Evolutionary conservation across 2,329 filamentous ascomycete genomes (phyloP), one percentile per base, ranked within the genome.

Genomic region (Ophiosphaerella narmari): DNA sequence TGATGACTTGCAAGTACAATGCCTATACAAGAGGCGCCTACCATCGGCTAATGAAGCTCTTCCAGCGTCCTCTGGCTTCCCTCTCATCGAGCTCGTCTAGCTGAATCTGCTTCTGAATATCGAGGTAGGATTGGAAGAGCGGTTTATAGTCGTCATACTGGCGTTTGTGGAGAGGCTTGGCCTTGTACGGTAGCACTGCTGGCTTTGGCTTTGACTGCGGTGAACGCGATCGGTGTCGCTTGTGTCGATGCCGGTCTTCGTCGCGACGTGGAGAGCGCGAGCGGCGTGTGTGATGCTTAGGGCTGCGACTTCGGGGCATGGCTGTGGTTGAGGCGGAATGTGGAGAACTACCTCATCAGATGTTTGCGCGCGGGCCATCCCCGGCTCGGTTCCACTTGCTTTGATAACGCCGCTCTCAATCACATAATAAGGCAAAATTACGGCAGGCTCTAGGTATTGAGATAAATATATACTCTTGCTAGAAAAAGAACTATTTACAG

Each of bases 21-120:
- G 8, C 11, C 12, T 13, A 9, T 5, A 1, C n/a, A 2, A 3
- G 9, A 24, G 43, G 31, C 24, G 7, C 77, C 74, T 81, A 88
- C 93, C 94, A 99, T 79, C 91, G 93, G 4, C 83, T 80, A 11
- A 93, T 72, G 65, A 97, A 99, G 70, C 91, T 93, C 80, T 96
- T 96, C 91, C 93, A 99, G 47, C 93, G 80, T 1, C 92, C 91
- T 57, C 82, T 87, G 1, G 86, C 75, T 70, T 97, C 92, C n/a
- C 83, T 81, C 55, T 90, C 86, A 48, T 85, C 82, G 59, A 97
- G 78, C 8, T 83, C 81, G 14, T 86, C 80, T 1, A 95, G 76
- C 45, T 87, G 76, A 35, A 89, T 81, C 34, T 85, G 80, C 75
- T 97, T 97, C 73, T 97, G 93, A 31, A 96, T 83, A 62, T 92